phyloP scores from a whole-genome alignment of 1,284 basidiomycete species.

The Testicularia cyperi region DNA sequence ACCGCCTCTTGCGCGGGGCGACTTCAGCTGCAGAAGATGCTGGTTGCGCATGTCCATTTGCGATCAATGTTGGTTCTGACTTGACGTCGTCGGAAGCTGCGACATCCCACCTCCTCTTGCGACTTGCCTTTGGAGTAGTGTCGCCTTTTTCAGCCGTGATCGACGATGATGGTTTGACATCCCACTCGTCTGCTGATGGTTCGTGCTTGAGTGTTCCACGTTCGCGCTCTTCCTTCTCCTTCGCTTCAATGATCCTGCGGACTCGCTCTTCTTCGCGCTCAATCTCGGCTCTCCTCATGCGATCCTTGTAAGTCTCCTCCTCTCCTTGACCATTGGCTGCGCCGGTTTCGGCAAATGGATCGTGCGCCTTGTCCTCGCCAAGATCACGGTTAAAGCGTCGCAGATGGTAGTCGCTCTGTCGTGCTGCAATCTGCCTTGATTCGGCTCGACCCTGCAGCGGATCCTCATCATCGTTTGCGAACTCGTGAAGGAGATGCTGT shows the following conservation, averaged over 20 bases:
- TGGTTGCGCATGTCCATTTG: conserved; percentile 62
- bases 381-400: conserved; percentile 70
- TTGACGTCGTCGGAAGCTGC: conserved; percentile 67
- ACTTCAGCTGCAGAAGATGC: conserved; percentile 26
- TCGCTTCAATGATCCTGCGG: conserved; percentile 78
- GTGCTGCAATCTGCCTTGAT: conserved; percentile 86
- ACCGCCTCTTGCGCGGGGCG: conserved; percentile 82
- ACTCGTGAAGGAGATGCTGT: conserved; percentile 91
- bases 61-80: too few species aligned
- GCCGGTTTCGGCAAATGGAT: conserved; percentile 64
- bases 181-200: conserved; percentile 61
- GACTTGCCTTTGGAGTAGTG: conserved; percentile 67
- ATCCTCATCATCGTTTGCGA: conserved; percentile 84
- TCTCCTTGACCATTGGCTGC: conserved; percentile 66
- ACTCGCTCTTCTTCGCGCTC: conserved; percentile 92
- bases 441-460: conserved; percentile 90
- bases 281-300: conserved; percentile 86
- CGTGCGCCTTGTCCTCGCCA: conserved; percentile 35
- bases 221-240: conserved; percentile 70
- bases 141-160: conserved; percentile 52
- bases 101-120: conserved; percentile 86
- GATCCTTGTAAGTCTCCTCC: conserved; percentile 85
- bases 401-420: conserved; percentile 94
- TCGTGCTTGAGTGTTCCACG: too few species aligned
- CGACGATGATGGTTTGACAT: conserved; percentile 11